These are phyloP conservation scores for Penicillium atrosanguineum DNA, from an alignment of 495 filamentous ascomycete species.

Conservation along the genomic window DNA sequence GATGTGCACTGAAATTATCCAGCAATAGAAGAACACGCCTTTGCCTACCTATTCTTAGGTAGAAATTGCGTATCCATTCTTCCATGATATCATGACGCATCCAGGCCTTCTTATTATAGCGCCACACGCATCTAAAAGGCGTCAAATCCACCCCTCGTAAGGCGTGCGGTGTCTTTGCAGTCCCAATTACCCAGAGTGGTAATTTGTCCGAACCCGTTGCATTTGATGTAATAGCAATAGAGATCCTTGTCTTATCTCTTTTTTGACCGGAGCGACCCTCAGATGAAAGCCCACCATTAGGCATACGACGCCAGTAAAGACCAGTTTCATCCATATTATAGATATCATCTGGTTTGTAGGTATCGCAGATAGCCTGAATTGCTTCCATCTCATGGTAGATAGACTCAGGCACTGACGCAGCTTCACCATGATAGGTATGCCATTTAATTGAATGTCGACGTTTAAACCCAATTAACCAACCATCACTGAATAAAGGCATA, in stretches of 20 bases:
- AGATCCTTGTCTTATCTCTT: constrained; percentile 16
- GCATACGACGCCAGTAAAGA: constrained; percentile 11
- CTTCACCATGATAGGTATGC: constrained; percentile 4
- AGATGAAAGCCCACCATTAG: constrained; percentile 9
- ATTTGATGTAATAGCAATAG: constrained; percentile 18
- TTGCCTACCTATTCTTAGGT: constrained; percentile 15
- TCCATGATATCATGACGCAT: constrained; percentile 21
- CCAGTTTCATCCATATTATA: constrained; percentile 1
- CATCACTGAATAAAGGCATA: constrained; percentile 3
- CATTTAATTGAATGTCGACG: no score
- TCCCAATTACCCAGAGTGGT: constrained; percentile 23
- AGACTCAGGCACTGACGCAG: constrained; percentile 8
- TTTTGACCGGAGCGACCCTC: constrained; percentile 1
- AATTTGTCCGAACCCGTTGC: constrained; percentile 16
- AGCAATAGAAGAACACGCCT: constrained; percentile 20
- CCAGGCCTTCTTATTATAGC: background rate
- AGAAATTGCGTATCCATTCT: constrained; percentile 24
- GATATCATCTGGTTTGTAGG: constrained; percentile 10
- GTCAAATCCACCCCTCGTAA: constrained; percentile 13
- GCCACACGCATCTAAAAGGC: constrained; percentile 12
- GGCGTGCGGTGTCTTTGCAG: constrained; percentile 13
- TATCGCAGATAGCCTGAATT: constrained; percentile 1
- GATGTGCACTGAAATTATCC: constrained; percentile 20
- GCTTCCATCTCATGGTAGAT: constrained; percentile 8
- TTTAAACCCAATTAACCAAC: background rate